phyloP scores from a whole-genome alignment of 257 asterid genomes.

The Penstemon newberryi region DNA sequence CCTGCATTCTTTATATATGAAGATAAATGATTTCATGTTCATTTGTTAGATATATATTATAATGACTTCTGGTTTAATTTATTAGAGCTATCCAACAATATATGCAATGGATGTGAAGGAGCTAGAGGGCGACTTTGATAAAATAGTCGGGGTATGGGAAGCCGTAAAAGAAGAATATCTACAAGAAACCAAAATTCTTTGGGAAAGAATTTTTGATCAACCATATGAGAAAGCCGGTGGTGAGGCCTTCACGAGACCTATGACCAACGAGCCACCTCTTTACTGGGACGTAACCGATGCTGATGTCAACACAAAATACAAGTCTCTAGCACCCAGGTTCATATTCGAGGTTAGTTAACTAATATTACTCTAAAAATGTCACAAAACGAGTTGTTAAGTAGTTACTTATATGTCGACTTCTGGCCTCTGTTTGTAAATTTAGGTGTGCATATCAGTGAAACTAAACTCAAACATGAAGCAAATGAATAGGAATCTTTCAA shows the following conservation, averaged over 20 bases:
- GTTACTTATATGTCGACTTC: not conserved
- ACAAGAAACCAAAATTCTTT: slow-evolving; percentile 52
- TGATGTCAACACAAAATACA: slow-evolving; percentile 74
- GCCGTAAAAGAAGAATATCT: slow-evolving; percentile 45
- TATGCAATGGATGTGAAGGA: slow-evolving; percentile 69
- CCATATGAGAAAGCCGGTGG: slow-evolving; percentile 91
- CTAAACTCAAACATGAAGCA: slow-evolving; percentile 30
- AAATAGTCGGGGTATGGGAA: slow-evolving; percentile 53
- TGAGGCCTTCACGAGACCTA: slow-evolving; percentile 39
- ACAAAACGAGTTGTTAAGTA: no score
- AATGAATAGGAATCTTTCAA: slow-evolving; percentile 34
- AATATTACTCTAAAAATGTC: not conserved
- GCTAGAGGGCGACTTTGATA: slow-evolving; percentile 56
- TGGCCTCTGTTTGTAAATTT: slow-evolving; percentile 28
- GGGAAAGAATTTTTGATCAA: slow-evolving; percentile 79
- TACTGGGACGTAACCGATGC: slow-evolving; percentile 62
- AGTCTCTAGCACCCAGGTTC: slow-evolving; percentile 76
- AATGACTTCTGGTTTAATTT: slow-evolving; percentile 29
- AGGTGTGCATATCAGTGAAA: slow-evolving; percentile 67
- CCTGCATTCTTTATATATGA: not conserved
- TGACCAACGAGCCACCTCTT: slow-evolving; percentile 45
- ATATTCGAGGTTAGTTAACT: slow-evolving; percentile 68
- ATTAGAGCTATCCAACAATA: slow-evolving; percentile 85
- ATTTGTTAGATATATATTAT: slow-evolving; percentile 19
- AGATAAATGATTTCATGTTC: not conserved